Evolutionary conservation across 768 basidiomycete genomes (phyloP).

Genomic region (Artomyces pyxidatus): DNA sequence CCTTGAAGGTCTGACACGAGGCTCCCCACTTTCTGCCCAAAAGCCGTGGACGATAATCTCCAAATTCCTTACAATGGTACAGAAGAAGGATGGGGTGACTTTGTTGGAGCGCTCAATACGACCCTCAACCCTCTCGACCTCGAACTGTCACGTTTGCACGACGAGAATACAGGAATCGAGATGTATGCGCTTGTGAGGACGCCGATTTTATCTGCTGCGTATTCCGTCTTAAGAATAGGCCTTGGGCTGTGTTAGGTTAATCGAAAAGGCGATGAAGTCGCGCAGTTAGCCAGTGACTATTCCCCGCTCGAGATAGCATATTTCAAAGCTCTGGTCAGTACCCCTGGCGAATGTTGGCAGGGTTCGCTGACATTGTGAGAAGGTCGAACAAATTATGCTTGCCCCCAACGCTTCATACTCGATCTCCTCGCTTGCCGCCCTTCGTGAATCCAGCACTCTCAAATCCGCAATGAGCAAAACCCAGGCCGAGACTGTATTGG

Average conservation of each 20-base stretch:
- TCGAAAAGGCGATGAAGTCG: slow-evolving; percentile 68
- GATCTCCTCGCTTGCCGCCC: slow-evolving; percentile 66
- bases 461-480: slow-evolving; percentile 58
- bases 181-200: slow-evolving; percentile 61
- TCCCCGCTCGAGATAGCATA: slow-evolving; percentile 69
- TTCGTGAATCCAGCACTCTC: slow-evolving; percentile 58
- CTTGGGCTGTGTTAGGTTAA: slow-evolving; percentile 49
- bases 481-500: slow-evolving; percentile 63
- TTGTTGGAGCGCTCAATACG: slow-evolving; percentile 51
- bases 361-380: slow-evolving; percentile 2
- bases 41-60: slow-evolving; percentile 48
- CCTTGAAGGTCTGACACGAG: not conserved
- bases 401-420: slow-evolving; percentile 70
- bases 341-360: too few relatives aligned
- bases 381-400: slow-evolving; percentile 86
- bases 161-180: slow-evolving; percentile 56
- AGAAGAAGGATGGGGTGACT: slow-evolving; percentile 47
- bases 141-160: slow-evolving; percentile 54
- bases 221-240: too few relatives aligned
- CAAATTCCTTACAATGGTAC: slow-evolving; percentile 34
- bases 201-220: not conserved
- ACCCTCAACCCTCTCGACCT: slow-evolving; percentile 64
- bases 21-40: not conserved
- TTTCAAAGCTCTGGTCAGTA: slow-evolving; percentile 68
- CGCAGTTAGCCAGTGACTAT: slow-evolving; percentile 82